Conservation (phyloP, 2,329 filamentous ascomycete species). For the Didymella sp. region DNA sequence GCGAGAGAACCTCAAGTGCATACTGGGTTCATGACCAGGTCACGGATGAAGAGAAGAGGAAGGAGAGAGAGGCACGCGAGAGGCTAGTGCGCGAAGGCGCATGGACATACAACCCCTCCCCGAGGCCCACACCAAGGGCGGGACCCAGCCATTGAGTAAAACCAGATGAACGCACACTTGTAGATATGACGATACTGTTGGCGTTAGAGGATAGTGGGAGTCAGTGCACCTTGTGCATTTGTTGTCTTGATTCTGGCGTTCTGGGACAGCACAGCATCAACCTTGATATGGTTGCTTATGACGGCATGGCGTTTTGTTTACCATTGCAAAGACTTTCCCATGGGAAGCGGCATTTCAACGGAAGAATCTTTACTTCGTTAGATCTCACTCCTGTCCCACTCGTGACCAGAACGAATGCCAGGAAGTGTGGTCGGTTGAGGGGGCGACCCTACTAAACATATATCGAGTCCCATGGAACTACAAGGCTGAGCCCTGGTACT, state of each 20-base stretch:
- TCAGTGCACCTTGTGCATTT: not conserved
- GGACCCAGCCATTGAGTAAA: constrained; percentile 15
- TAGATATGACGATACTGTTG: constrained; percentile 6
- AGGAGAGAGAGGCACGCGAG: constrained; percentile 80
- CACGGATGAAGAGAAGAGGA: constrained; percentile 85
- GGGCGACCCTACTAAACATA: constrained; percentile 1
- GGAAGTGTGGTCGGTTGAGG: constrained; percentile 9
- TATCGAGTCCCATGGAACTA: not conserved
- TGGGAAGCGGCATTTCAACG: constrained; percentile 14
- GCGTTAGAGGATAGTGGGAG: not conserved
- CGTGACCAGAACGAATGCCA: no score
- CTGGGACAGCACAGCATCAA: constrained; percentile 10
- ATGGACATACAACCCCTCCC: constrained; percentile 62
- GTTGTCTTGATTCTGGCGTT: constrained; percentile 11
- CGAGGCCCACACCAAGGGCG: constrained; percentile 32
- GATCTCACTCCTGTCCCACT: not conserved
- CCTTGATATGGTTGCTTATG: constrained; percentile 13
- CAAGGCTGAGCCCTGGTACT: not conserved
- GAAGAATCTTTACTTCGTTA: not conserved
- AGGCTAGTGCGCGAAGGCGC: constrained; percentile 81
- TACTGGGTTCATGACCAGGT: constrained; percentile 89
- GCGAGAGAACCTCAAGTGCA: constrained; percentile 88
- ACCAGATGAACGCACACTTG: not conserved
- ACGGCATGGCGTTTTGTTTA: constrained; percentile 16
- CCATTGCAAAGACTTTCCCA: constrained; percentile 11